Conservation (phyloP, 305 asterid genomes). For the Coffea humblotiana region DNA sequence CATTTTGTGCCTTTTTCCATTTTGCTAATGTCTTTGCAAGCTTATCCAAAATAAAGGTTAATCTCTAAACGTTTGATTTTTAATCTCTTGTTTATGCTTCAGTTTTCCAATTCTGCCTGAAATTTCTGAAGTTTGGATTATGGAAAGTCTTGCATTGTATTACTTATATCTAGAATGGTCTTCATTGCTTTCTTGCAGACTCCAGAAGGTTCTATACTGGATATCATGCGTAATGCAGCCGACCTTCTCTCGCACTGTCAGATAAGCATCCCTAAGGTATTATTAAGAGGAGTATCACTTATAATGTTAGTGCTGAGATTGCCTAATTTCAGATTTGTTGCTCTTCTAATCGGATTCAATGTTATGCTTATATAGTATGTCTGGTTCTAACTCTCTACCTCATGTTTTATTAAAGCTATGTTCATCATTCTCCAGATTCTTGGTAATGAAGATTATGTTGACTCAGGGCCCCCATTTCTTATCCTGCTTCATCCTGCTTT, state of each 20-base stretch:
- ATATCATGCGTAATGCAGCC: conserved; percentile 90
- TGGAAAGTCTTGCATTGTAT: background rate
- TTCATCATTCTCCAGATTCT: conserved; percentile 50
- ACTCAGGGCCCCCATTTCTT: conserved; percentile 92
- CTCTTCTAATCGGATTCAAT: background rate
- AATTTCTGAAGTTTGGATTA: background rate
- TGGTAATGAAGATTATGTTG: conserved; percentile 68
- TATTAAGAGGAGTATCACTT: conserved; percentile 1
- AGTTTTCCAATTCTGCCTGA: background rate
- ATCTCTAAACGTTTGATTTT: background rate
- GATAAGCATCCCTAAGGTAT: conserved; percentile 79
- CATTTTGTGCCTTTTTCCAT: background rate
- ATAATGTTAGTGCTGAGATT: conserved; percentile 11
- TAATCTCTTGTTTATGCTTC: background rate
- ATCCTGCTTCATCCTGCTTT: conserved; percentile 97
- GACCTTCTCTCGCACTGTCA: conserved; percentile 87
- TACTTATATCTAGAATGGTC: conserved; percentile 1
- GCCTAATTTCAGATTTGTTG: background rate
- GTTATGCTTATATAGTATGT: background rate
- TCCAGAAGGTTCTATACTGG: conserved; percentile 97
- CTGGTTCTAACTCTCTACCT: background rate
- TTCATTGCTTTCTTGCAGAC: conserved; percentile 65
- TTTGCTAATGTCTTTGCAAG: background rate
- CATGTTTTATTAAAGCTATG: conserved; percentile 18
- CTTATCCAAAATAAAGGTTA: background rate